Percentiles rank a stretch among this genome's conserved stretches.
Conservation (phyloP, 2,329 filamentous ascomycete species). For the Aspergillus fumigatus region DNA sequence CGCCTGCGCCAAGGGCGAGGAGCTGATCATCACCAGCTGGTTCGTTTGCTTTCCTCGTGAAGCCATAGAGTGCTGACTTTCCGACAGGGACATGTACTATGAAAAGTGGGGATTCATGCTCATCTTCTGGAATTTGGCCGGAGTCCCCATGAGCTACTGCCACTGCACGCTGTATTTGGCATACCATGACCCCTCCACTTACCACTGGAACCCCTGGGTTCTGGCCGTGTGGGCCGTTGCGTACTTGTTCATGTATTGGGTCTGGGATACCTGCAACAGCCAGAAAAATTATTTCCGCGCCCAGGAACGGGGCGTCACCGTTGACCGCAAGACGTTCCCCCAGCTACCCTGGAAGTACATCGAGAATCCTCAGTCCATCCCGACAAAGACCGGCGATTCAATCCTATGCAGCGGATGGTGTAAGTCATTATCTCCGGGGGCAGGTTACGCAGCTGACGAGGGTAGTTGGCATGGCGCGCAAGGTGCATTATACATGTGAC, state of each 20-base stretch:
- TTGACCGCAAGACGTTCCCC: slow-evolving; percentile 74
- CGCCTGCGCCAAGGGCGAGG: slow-evolving; percentile 85
- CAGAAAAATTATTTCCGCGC: slow-evolving; percentile 90
- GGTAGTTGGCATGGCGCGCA: slow-evolving; percentile 63
- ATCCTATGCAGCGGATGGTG: slow-evolving; percentile 83
- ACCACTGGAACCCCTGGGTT: slow-evolving; percentile 66
- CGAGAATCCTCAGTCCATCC: slow-evolving; percentile 72
- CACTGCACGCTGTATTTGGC: slow-evolving; percentile 87
- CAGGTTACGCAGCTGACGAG: background rate
- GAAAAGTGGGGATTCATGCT: slow-evolving; percentile 97
- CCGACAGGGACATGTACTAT: slow-evolving; percentile 75
- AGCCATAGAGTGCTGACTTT: background rate
- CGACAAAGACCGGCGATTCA: slow-evolving; percentile 65
- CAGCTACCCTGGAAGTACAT: slow-evolving; percentile 80
- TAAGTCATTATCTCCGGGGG: slow-evolving; percentile 31
- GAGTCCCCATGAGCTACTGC: slow-evolving; percentile 85
- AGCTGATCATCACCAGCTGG: slow-evolving; percentile 83
- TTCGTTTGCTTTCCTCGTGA: slow-evolving; percentile 27
- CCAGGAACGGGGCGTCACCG: slow-evolving; percentile 63
- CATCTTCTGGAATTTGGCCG: slow-evolving; percentile 94
- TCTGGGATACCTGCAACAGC: slow-evolving; percentile 87
- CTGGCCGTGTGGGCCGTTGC: slow-evolving; percentile 58
- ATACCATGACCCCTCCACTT: slow-evolving; percentile 70
- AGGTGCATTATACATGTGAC: slow-evolving; percentile 77
- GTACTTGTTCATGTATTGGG: slow-evolving; percentile 82